Conservation (phyloP, 768 basidiomycete species). For the Xerocomellus dryophilus region DNA sequence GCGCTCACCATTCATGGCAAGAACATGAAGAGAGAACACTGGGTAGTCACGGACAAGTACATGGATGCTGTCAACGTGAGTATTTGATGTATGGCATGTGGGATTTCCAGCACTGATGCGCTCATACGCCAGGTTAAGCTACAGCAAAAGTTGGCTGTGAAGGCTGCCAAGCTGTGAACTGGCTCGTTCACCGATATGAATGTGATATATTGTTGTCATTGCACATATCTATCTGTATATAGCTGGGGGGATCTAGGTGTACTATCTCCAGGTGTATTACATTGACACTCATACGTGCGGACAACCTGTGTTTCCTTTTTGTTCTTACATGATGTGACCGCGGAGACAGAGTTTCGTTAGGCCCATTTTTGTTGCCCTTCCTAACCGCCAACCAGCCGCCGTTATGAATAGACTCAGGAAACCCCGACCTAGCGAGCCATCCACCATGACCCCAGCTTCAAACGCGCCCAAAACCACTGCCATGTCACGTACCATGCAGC, state of each 20-base stretch:
- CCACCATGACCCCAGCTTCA: neutral
- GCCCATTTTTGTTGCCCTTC: no score
- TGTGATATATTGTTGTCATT: constrained; percentile 16
- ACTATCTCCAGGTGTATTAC: constrained; percentile 17
- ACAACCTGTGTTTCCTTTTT: neutral
- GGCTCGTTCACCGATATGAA: neutral
- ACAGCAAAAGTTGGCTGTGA: constrained; percentile 41
- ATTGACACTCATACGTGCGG: neutral
- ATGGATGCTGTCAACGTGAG: constrained; percentile 90
- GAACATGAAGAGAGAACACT: constrained; percentile 88
- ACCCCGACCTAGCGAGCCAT: constrained; percentile 8
- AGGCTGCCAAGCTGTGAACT: constrained; percentile 21
- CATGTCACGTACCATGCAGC: constrained; percentile 32
- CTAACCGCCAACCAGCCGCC: neutral
- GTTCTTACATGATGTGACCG: neutral
- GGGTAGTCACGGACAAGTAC: constrained; percentile 93
- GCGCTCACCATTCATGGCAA: constrained; percentile 93
- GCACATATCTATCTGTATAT: constrained; percentile 13
- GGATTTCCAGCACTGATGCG: constrained; percentile 13
- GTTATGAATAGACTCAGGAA: constrained; percentile 28
- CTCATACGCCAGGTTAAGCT: constrained; percentile 38
- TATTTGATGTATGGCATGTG: constrained; percentile 7
- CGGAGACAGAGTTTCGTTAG: no score
- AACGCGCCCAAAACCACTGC: neutral
- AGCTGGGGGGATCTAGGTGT: constrained; percentile 19